Evolutionary conservation across 129 eudicot species (phyloP).

Genomic region (Centella asiatica): DNA sequence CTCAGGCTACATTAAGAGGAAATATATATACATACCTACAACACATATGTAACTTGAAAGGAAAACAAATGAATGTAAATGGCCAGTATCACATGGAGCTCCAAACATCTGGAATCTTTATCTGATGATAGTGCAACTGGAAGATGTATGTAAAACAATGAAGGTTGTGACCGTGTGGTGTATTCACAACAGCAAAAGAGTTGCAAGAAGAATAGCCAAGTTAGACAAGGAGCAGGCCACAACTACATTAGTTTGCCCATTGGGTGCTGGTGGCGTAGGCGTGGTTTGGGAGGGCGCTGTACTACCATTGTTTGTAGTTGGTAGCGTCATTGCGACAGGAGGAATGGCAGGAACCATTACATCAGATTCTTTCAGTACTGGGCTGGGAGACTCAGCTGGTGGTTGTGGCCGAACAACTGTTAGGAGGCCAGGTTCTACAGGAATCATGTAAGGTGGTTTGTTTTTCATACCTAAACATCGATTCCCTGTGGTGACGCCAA

Average conservation of each 20-base stretch:
- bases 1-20: not conserved
- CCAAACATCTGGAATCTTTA: constrained; percentile 4
- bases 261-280: constrained; percentile 30
- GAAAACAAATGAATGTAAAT: not conserved
- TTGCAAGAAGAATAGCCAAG: constrained; percentile 29
- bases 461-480: constrained; percentile 35
- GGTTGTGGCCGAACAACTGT: constrained; percentile 26
- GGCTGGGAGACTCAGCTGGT: constrained; percentile 70
- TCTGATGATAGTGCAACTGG: not conserved
- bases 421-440: constrained; percentile 33
- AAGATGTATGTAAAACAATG: constrained; percentile 4
- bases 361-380: constrained; percentile 38
- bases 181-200: constrained; percentile 30
- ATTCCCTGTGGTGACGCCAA: constrained; percentile 48
- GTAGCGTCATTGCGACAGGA: constrained; percentile 16
- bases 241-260: constrained; percentile 37
- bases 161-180: not conserved
- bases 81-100: not conserved
- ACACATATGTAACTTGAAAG: too few relatives aligned
- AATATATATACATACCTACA: not conserved
- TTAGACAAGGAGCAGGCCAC: constrained; percentile 16
- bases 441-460: constrained; percentile 42
- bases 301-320: constrained; percentile 5
- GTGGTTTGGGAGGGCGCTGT: constrained; percentile 17
- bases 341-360: constrained; percentile 63